Conservation (phyloP, 2,329 filamentous ascomycete genomes). For the Monosporascus cannonballus region DNA sequence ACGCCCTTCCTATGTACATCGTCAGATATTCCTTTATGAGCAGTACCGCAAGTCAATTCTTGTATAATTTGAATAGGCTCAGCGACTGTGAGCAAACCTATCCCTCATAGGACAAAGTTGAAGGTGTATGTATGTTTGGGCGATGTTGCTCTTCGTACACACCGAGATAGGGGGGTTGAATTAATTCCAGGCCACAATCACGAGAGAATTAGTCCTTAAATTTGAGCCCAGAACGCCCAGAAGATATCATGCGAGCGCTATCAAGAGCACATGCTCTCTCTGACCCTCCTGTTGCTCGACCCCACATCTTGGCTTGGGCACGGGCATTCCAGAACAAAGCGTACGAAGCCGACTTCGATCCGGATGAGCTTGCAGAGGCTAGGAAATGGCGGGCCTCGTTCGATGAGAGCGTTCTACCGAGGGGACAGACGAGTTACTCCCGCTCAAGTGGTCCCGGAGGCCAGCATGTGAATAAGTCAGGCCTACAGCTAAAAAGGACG, state of each 20-base stretch:
- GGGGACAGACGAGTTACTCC: constrained; percentile 46
- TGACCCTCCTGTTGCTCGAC: background rate
- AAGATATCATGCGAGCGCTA: background rate
- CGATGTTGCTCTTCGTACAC: no score
- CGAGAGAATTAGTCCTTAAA: no score
- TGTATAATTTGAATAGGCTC: no score
- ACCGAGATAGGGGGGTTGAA: no score
- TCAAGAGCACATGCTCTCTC: background rate
- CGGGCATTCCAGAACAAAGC: constrained; percentile 31
- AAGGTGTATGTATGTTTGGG: no score
- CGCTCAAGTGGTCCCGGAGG: constrained; percentile 57
- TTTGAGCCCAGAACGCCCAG: no score
- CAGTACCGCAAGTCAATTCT: no score
- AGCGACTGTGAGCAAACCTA: no score
- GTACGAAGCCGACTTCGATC: constrained; percentile 44
- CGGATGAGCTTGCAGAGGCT: constrained; percentile 43
- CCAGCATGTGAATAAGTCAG: constrained; percentile 58
- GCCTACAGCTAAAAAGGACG: background rate
- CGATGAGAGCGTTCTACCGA: constrained; percentile 37
- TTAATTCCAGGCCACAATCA: no score
- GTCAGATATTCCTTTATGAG: no score
- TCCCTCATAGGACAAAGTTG: no score
- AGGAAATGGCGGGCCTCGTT: constrained; percentile 46
- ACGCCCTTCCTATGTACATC: no score
- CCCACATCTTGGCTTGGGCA: background rate